phyloP scores from a whole-genome alignment of 345 rosid species.

The Limnanthes douglasii region DNA sequence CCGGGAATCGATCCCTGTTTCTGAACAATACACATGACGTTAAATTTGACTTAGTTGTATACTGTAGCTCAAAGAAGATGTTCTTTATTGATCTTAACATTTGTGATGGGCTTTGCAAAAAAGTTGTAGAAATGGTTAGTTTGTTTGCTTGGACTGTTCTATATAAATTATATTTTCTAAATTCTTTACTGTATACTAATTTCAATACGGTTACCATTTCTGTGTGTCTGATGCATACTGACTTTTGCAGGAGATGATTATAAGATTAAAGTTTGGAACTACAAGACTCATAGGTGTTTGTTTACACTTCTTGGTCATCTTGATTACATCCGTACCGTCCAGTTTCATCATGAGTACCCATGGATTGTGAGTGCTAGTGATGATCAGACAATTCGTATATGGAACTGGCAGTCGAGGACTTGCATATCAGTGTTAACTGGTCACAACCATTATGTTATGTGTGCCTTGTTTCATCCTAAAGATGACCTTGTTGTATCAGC shows the following conservation, averaged over 20 bases:
- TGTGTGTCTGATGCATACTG: too few relatives aligned
- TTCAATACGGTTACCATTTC: too few relatives aligned
- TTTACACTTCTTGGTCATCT: constrained; percentile 96
- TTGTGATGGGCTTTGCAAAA: too few relatives aligned
- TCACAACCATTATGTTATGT: constrained; percentile 98
- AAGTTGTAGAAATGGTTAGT: too few relatives aligned
- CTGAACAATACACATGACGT: too few relatives aligned
- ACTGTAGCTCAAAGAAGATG: too few relatives aligned
- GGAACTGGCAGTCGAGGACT: constrained; percentile 99
- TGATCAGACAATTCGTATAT: constrained; percentile 92
- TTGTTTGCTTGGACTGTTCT: too few relatives aligned
- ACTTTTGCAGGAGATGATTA: constrained; percentile 75
- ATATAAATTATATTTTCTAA: too few relatives aligned
- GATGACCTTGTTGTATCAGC: constrained; percentile 97
- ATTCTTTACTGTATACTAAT: too few relatives aligned
- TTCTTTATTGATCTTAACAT: too few relatives aligned
- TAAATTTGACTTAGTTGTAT: too few relatives aligned
- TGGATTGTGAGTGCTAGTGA: constrained; percentile 99
- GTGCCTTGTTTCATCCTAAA: constrained; percentile 93
- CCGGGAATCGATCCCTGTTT: too few relatives aligned
- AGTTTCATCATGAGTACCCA: constrained; percentile 91
- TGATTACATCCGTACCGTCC: constrained; percentile 93
- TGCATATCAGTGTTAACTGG: constrained; percentile 94
- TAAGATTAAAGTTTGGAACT: constrained; percentile 97
- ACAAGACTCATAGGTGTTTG: constrained; percentile 77